Evolutionary conservation across 345 rosid genomes (phyloP).

Genomic region (Zanthoxylum bungeanum): DNA sequence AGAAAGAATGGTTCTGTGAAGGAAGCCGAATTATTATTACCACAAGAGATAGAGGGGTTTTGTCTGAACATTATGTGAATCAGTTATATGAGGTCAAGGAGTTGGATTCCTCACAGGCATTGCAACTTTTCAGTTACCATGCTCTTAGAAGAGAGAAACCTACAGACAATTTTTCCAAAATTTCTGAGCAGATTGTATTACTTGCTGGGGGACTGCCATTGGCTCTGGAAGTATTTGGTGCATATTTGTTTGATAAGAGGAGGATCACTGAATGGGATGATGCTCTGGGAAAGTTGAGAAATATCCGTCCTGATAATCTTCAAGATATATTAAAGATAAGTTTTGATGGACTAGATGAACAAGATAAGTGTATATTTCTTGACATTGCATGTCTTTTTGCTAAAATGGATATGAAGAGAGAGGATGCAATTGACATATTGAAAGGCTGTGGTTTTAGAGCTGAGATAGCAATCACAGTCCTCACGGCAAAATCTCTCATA

Average conservation of each 20-base stretch:
- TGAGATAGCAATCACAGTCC: conserved; percentile 44
- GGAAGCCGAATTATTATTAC: conserved; percentile 60
- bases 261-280: conserved; percentile 47
- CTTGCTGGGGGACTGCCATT: conserved; percentile 53
- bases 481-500: conserved; percentile 51
- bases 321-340: conserved; percentile 51
- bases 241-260: conserved; percentile 48
- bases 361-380: conserved; percentile 50
- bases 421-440: conserved; percentile 45
- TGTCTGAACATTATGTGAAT: conserved; percentile 28
- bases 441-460: conserved; percentile 58
- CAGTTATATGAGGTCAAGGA: conserved; percentile 44
- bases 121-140: conserved; percentile 56
- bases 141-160: conserved; percentile 59
- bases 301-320: conserved; percentile 27
- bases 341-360: conserved; percentile 42
- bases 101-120: conserved; percentile 31
- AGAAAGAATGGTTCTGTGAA: conserved; percentile 38
- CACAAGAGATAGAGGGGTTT: conserved; percentile 42
- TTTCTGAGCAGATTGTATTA: conserved; percentile 42
- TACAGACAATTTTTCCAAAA: conserved; percentile 9
- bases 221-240: conserved; percentile 76
- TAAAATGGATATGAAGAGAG: conserved; percentile 34
- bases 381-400: conserved; percentile 70
- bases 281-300: conserved; percentile 38